phyloP scores from a whole-genome alignment of 2,329 filamentous ascomycete species.

The Colletotrichum sp. region DNA sequence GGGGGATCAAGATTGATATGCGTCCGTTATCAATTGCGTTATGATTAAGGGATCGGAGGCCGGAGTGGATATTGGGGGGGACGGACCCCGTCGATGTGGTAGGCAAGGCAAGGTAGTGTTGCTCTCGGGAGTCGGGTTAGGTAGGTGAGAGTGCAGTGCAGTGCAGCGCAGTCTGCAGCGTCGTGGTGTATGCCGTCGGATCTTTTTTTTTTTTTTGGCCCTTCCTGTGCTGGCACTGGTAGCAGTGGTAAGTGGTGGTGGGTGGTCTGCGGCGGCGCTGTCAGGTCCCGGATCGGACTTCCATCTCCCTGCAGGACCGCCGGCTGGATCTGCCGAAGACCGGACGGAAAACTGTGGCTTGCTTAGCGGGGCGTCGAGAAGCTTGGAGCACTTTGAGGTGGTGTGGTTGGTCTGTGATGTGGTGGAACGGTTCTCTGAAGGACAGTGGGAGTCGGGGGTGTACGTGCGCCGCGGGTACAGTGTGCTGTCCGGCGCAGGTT shows the following conservation, averaged over 20 bases:
- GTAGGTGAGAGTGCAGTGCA: neutral
- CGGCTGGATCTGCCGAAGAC: conserved; percentile 20
- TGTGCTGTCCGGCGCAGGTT: neutral
- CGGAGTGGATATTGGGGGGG: conserved; percentile 16
- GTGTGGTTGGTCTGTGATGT: neutral
- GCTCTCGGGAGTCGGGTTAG: conserved; percentile 13
- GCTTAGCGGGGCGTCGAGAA: neutral
- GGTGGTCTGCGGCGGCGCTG: neutral
- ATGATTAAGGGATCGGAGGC: conserved; percentile 8
- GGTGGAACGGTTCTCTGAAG: neutral
- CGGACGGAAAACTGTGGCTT: conserved; percentile 22
- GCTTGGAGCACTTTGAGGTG: neutral
- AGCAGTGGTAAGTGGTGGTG: neutral
- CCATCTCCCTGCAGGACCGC: conserved; percentile 5
- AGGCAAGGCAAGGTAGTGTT: neutral
- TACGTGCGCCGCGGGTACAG: neutral
- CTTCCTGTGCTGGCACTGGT: neutral
- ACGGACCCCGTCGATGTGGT: conserved; percentile 12
- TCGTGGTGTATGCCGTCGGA: neutral
- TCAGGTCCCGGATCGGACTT: conserved; percentile 17
- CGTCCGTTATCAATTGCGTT: conserved; percentile 19
- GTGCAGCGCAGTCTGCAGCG: neutral
- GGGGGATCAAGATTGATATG: conserved; percentile 19
- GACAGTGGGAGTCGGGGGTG: neutral
- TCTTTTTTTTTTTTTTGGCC: neutral